Base-by-base conservation (phyloP, 2,329 filamentous ascomycete genomes). In the Nigrospora sphaerica region DNA sequence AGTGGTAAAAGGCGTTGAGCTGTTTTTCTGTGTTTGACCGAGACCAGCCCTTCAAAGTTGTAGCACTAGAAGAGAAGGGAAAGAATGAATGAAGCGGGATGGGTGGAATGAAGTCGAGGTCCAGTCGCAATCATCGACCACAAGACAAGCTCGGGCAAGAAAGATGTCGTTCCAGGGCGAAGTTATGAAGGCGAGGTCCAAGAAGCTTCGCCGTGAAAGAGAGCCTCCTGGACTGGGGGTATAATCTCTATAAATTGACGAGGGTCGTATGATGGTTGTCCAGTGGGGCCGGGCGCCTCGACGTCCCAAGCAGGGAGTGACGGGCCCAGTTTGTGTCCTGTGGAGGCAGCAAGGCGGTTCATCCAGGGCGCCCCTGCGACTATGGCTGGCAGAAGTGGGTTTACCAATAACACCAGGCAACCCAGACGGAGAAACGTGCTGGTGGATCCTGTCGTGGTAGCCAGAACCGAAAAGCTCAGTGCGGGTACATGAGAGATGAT, bases 371-470 rank as follows among this genome's bases (percentile, higher is more conserved):
- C 64, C 67, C 67, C 58, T 70, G 64, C 52, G 60, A 61, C 60
- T 62, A 61, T 61, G 63, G 66, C 65, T 63, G 67, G 67, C 63
- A 69, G 65, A 72, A 63, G 65, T 69, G 65, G 67, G 65, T 68
- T 70, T 66, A 71, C 7, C 23, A 44, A 35, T 37, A 44, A 69
- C 70, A 71, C 66, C 67, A 64, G 63, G 61, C 61, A 61, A 28
- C 23, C 23, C 23, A 10, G 23, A 28, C 23, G 23, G 23, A 28
- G 23, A 28, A 28, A 28, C 23, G 23, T 28, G 23, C 23, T 28
- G 23, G 23, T 28, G 23, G 23, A 10, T 2, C 23, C 23, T n/a
- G 23, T 28, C 6, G 23, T 28, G 23, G 23, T 28, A 28, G 23
- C 7, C 23, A 28, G 23, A 28, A 28, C 23, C 23, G 23, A 28